phyloP scores from a whole-genome alignment of 352 stramenopile genomes.

The Thalassiosira allenii region DNA sequence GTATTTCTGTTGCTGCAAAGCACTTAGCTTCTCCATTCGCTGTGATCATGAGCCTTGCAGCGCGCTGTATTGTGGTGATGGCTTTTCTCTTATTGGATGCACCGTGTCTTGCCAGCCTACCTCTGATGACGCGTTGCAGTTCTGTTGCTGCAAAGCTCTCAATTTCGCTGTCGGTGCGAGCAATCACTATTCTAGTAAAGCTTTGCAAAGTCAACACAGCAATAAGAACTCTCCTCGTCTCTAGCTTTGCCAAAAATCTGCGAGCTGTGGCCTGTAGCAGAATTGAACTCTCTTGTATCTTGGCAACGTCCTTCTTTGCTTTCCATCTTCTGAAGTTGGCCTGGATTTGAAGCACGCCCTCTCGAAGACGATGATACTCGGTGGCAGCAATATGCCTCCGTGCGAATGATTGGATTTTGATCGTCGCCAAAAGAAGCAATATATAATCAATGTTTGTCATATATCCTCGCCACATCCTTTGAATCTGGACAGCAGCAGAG shows the following conservation, averaged over 20 bases:
- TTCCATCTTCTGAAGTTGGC: no score
- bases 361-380: no score
- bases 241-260: slow-evolving; percentile 25
- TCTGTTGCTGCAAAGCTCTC: slow-evolving; percentile 66
- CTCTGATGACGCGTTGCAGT: slow-evolving; percentile 73
- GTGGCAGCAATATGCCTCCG: no score
- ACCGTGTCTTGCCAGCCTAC: no score
- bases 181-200: slow-evolving; percentile 46
- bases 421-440: background rate
- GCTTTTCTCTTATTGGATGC: no score
- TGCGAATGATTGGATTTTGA: slow-evolving; percentile 27
- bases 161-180: slow-evolving; percentile 40
- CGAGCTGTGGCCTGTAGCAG: slow-evolving; percentile 13
- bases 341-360: no score
- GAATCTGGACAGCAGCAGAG: slow-evolving; percentile 38
- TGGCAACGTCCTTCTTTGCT: slow-evolving; percentile 1
- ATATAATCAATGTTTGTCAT: slow-evolving; percentile 26
- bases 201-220: slow-evolving; percentile 39
- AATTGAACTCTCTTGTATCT: background rate
- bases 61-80: slow-evolving; percentile 40
- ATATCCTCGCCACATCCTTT: slow-evolving; percentile 53
- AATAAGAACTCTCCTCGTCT: slow-evolving; percentile 6
- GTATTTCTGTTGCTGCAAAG: no score
- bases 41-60: slow-evolving; percentile 30
- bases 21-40: no score